Evolutionary conservation across 768 basidiomycete species (phyloP).

Genomic region (Candolleomyces efflorescens): DNA sequence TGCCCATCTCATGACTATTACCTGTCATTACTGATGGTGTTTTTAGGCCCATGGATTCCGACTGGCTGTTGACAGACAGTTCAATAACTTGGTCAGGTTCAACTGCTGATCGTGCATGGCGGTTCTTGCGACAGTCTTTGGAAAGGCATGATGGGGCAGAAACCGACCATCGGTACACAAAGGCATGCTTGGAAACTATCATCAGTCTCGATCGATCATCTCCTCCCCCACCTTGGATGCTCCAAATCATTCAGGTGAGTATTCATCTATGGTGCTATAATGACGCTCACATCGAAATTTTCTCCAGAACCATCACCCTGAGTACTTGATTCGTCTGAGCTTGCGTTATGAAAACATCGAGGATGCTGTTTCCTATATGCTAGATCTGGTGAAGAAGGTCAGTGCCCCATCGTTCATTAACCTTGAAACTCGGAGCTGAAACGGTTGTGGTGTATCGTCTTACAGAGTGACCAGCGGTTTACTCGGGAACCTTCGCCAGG

Average conservation of each 20-base stretch:
- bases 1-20: conserved; percentile 6
- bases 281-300: neutral
- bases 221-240: conserved; percentile 80
- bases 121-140: conserved; percentile 78
- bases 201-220: conserved; percentile 58
- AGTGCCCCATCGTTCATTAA: conserved; percentile 2
- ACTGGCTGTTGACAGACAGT: conserved; percentile 83
- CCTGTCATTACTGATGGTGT: neutral
- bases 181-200: conserved; percentile 73
- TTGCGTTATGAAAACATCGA: conserved; percentile 77
- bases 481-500: conserved; percentile 45
- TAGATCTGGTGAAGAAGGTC: conserved; percentile 73
- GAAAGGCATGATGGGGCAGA: conserved; percentile 70
- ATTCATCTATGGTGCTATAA: neutral
- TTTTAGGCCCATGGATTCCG: conserved; percentile 51
- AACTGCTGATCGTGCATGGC: conserved; percentile 77
- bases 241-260: conserved; percentile 66
- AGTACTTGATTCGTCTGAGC: conserved; percentile 76
- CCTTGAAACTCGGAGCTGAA: neutral
- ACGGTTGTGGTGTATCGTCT: conserved; percentile 10
- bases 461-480: conserved; percentile 50
- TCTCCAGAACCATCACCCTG: conserved; percentile 65
- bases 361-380: conserved; percentile 69
- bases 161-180: conserved; percentile 73
- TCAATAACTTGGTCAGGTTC: conserved; percentile 83